These are phyloP conservation scores for Fusarium longipes DNA, from an alignment of 2,329 filamentous ascomycete genomes.

Conservation along the genomic window DNA sequence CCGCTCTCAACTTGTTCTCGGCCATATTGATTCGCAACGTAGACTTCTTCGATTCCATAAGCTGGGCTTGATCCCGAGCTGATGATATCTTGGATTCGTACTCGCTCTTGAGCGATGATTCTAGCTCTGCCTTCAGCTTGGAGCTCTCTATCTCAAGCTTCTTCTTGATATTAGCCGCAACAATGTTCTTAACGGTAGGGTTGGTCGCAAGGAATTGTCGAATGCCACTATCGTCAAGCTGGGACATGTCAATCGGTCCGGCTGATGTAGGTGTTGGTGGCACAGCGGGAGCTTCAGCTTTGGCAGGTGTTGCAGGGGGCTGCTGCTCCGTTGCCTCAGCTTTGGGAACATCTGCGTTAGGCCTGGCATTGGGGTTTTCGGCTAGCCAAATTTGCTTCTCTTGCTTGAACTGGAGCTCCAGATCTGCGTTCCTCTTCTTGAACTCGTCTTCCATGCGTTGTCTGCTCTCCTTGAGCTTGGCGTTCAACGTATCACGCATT, in stretches of 20 bases:
- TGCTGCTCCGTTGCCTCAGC: conserved; percentile 35
- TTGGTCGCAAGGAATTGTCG: conserved; percentile 68
- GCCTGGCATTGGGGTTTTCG: conserved; percentile 56
- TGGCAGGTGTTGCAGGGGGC: conserved; percentile 54
- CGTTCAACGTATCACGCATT: conserved; percentile 75
- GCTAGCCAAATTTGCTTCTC: conserved; percentile 72
- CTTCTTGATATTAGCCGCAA: conserved; percentile 73
- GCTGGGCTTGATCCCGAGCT: conserved; percentile 72
- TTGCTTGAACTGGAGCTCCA: conserved; percentile 69
- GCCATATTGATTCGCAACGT: conserved; percentile 81
- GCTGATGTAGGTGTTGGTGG: conserved; percentile 53
- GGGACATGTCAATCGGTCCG: conserved; percentile 56
- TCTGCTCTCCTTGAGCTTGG: conserved; percentile 76
- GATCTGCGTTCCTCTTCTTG: conserved; percentile 65
- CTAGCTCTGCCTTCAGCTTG: conserved; percentile 67
- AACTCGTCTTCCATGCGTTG: conserved; percentile 63
- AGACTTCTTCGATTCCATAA: conserved; percentile 80
- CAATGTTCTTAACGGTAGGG: conserved; percentile 66
- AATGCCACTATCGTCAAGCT: conserved; percentile 66
- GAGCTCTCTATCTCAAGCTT: conserved; percentile 75
- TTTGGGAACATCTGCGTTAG: conserved; percentile 39
- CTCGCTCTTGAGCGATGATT: conserved; percentile 61
- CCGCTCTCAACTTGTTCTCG: conserved; percentile 73
- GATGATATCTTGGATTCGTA: conserved; percentile 65
- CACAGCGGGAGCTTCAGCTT: conserved; percentile 50